phyloP scores from a whole-genome alignment of 1,139 yeast species.

The Scheffersomyces titani region DNA sequence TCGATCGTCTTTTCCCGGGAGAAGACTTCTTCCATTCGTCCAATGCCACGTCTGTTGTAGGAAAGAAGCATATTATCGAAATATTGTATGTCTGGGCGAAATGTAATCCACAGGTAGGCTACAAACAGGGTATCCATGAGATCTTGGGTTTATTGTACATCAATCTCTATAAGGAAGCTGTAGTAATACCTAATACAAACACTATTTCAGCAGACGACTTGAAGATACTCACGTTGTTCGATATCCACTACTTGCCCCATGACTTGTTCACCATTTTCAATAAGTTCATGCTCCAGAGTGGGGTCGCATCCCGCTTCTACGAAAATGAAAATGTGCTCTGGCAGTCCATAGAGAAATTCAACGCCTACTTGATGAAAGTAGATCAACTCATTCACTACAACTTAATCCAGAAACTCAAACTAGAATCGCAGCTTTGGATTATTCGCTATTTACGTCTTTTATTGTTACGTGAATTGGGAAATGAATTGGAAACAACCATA shows the following conservation, averaged over 20 bases:
- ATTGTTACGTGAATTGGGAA: conserved; percentile 60
- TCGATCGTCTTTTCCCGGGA: conserved; percentile 63
- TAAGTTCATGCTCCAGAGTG: conserved; percentile 39
- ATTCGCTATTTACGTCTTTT: conserved; percentile 63
- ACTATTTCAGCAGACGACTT: conserved; percentile 36
- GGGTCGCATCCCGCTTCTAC: conserved; percentile 41
- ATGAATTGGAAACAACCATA: conserved; percentile 40
- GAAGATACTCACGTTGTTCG: conserved; percentile 38
- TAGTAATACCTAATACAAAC: conserved; percentile 34
- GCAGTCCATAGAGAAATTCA: conserved; percentile 49
- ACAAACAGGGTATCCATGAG: conserved; percentile 75
- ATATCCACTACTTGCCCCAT: conserved; percentile 39
- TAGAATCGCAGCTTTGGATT: conserved; percentile 68
- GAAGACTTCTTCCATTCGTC: conserved; percentile 49
- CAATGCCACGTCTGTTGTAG: conserved; percentile 17
- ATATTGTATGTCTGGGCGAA: conserved; percentile 57
- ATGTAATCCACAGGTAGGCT: conserved; percentile 52
- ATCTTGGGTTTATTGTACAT: conserved; percentile 60
- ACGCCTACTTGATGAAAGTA: conserved; percentile 47
- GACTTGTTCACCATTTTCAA: conserved; percentile 51
- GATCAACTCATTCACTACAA: conserved; percentile 49
- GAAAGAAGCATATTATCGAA: conserved; percentile 49
- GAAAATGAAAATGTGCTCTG: conserved; percentile 43
- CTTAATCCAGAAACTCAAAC: conserved; percentile 45
- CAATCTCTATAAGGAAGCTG: conserved; percentile 45